Evolutionary conservation across 2,329 filamentous ascomycete species (phyloP).

Genomic region (Arthrobotrys musiformis): DNA sequence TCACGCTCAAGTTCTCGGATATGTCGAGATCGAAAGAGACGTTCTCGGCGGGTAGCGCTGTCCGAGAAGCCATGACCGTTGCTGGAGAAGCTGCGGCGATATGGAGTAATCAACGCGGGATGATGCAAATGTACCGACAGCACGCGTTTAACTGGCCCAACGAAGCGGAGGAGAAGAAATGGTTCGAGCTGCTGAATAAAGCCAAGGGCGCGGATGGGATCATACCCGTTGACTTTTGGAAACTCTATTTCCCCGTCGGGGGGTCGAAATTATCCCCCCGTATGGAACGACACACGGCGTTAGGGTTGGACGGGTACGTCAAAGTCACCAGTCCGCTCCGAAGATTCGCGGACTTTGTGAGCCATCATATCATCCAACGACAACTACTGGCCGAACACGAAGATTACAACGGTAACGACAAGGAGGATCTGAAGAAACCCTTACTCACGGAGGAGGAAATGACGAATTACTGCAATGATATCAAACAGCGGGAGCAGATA

Average conservation of each 20-base stretch:
- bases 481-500: slow-evolving; percentile 8
- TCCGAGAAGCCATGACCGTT: slow-evolving; percentile 67
- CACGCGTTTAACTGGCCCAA: slow-evolving; percentile 63
- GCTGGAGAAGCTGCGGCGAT: slow-evolving; percentile 72
- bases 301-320: slow-evolving; percentile 67
- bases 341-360: slow-evolving; percentile 72
- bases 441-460: slow-evolving; percentile 55
- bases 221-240: slow-evolving; percentile 24
- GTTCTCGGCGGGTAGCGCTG: slow-evolving; percentile 54
- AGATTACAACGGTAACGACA: slow-evolving; percentile 48
- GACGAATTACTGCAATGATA: slow-evolving; percentile 41
- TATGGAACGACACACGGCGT: slow-evolving; percentile 1
- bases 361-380: slow-evolving; percentile 75
- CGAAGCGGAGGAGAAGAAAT: slow-evolving; percentile 63
- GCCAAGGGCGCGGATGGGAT: slow-evolving; percentile 30
- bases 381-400: slow-evolving; percentile 63
- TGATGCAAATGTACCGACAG: slow-evolving; percentile 71
- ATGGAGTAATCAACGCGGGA: slow-evolving; percentile 70
- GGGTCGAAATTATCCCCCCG: background rate
- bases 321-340: slow-evolving; percentile 75
- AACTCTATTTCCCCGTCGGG: slow-evolving; percentile 29
- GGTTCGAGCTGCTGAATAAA: slow-evolving; percentile 61
- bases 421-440: slow-evolving; percentile 37
- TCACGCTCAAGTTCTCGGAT: slow-evolving; percentile 42
- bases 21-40: slow-evolving; percentile 31